phyloP scores from a whole-genome alignment of 1,284 basidiomycete species.

The Cutaneotrichosporon daszewskae region DNA sequence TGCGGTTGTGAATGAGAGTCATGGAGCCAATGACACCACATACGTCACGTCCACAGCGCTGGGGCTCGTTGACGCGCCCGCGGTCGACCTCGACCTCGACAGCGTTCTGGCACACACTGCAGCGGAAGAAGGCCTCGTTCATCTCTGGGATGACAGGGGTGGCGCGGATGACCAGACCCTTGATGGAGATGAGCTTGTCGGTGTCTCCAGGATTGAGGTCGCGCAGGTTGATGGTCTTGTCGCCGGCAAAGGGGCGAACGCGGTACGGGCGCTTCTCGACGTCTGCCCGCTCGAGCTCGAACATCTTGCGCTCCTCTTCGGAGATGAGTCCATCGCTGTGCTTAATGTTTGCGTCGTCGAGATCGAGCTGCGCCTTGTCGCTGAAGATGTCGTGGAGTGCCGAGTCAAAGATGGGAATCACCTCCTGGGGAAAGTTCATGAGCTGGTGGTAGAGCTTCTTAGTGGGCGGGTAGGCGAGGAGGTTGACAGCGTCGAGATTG shows the following conservation, averaged over 20 bases:
- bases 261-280: constrained; percentile 80
- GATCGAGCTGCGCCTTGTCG: constrained; percentile 71
- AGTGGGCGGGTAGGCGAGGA: constrained; percentile 80
- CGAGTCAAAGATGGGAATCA: constrained; percentile 95
- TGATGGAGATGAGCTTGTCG: constrained; percentile 91
- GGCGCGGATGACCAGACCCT: constrained; percentile 93
- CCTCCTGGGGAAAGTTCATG: constrained; percentile 90
- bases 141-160: constrained; percentile 98
- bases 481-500: constrained; percentile 83
- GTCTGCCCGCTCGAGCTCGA: constrained; percentile 52
- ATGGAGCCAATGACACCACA: constrained; percentile 83
- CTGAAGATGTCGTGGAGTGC: constrained; percentile 86
- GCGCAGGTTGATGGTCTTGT: constrained; percentile 74
- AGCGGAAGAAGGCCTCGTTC: constrained; percentile 96
- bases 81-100: constrained; percentile 92
- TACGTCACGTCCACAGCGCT: constrained; percentile 83
- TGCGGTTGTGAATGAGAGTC: constrained; percentile 94
- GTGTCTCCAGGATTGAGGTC: constrained; percentile 88
- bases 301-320: constrained; percentile 60
- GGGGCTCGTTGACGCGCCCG: constrained; percentile 89
- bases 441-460: constrained; percentile 75
- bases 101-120: constrained; percentile 90
- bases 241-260: constrained; percentile 81
- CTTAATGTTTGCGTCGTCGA: constrained; percentile 49
- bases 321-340: constrained; percentile 25